A percentile compares a stretch with the other conserved stretches of the same genome.
Evolutionary conservation across 164 flowering plant species (phyloP).

Genomic region (Vitis cinerea): DNA sequence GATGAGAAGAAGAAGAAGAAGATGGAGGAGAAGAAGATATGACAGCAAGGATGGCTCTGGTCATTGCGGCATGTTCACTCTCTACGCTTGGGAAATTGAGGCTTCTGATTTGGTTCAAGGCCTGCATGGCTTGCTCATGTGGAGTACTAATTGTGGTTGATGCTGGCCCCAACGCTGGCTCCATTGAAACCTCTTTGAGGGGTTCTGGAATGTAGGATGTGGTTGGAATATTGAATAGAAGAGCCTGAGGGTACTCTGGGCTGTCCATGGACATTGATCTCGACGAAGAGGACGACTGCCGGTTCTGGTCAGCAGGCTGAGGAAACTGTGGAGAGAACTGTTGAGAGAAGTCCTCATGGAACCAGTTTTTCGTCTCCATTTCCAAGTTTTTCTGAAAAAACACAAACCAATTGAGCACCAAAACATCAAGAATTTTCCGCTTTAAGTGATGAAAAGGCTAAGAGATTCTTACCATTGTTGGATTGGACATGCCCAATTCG

Average conservation of each 20-base stretch:
- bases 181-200: constrained; percentile 5
- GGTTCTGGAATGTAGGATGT: constrained; percentile 19
- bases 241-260: constrained; percentile 42
- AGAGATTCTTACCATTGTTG: constrained; percentile 30
- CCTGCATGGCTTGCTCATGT: constrained; percentile 23
- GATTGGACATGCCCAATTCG: constrained; percentile 60
- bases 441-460: no score
- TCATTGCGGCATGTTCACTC: constrained; percentile 47
- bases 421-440: no score
- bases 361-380: constrained; percentile 37
- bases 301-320: constrained; percentile 23
- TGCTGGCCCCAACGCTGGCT: constrained; percentile 16
- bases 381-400: constrained; percentile 41
- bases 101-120: constrained; percentile 10
- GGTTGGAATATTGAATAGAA: constrained; percentile 31
- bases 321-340: constrained; percentile 16
- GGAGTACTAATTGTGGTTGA: background rate
- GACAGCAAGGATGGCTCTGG: constrained; percentile 64
- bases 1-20: constrained; percentile 31
- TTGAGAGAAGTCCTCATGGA: constrained; percentile 33
- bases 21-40: constrained; percentile 45
- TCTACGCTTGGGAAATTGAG: constrained; percentile 27
- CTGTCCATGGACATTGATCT: constrained; percentile 57
- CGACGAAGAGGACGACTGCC: constrained; percentile 66
- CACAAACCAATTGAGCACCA: no score